phyloP scores from a whole-genome alignment of 805 yeast genomes.

The Lipomyces starkeyi region DNA sequence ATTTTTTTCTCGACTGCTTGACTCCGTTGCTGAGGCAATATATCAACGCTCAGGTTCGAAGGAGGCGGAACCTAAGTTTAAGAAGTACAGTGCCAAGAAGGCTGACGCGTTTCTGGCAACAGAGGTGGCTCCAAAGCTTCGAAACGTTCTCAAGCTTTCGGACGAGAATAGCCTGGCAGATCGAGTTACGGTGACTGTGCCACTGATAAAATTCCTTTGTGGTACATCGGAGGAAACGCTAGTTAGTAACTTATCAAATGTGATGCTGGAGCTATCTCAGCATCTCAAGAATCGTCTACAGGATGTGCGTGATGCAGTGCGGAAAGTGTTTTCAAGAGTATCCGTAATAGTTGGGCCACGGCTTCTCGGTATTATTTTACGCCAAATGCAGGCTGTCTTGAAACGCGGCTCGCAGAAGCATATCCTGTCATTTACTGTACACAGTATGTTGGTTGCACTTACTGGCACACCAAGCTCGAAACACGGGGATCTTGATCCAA shows the following conservation, averaged over 20 bases:
- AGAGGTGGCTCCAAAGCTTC: conserved; percentile 67
- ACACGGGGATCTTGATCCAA: conserved; percentile 77
- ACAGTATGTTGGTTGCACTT: conserved; percentile 67
- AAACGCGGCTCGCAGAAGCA: conserved; percentile 92
- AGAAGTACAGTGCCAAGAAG: conserved; percentile 38
- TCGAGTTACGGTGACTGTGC: conserved; percentile 82
- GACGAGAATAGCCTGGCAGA: conserved; percentile 79
- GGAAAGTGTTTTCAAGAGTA: conserved; percentile 74
- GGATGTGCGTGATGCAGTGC: conserved; percentile 83
- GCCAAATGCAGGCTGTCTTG: conserved; percentile 78
- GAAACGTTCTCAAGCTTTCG: conserved; percentile 60
- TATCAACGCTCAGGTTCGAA: conserved; percentile 30
- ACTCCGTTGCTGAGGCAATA: conserved; percentile 59
- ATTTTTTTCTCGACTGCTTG: conserved; percentile 51
- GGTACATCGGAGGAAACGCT: conserved; percentile 65
- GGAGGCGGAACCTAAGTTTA: conserved; percentile 22
- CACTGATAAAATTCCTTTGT: conserved; percentile 68
- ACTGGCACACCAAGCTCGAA: conserved; percentile 48
- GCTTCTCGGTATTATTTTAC: conserved; percentile 74
- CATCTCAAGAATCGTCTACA: conserved; percentile 83
- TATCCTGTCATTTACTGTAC: conserved; percentile 86
- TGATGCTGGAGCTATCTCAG: conserved; percentile 86
- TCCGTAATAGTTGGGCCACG: conserved; percentile 69
- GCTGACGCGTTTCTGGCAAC: conserved; percentile 57
- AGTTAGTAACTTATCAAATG: conserved; percentile 72